These are phyloP conservation scores for Diaporthe vexans DNA, from an alignment of 2,329 filamentous ascomycete genomes.

Conservation along the genomic window DNA sequence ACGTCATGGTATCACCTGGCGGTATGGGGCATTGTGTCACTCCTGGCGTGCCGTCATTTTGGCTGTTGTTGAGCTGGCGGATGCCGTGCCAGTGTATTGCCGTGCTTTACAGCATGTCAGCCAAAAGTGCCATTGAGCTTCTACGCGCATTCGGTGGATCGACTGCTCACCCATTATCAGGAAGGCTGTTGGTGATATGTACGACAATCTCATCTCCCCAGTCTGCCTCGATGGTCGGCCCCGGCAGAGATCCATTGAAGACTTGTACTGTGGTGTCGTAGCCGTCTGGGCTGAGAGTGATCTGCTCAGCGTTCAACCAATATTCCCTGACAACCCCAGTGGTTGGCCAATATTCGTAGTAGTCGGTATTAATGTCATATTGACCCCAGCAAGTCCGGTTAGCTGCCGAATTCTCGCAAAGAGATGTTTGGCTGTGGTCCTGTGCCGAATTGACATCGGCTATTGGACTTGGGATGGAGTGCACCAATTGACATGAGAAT, in stretches of 20 bases:
- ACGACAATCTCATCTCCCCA: slow-evolving; percentile 73
- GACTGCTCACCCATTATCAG: slow-evolving; percentile 62
- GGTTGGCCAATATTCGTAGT: slow-evolving; percentile 55
- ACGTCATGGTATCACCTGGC: slow-evolving; percentile 51
- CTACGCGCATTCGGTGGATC: not conserved
- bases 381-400: slow-evolving; percentile 36
- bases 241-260: slow-evolving; percentile 70
- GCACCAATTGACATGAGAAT: not conserved
- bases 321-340: slow-evolving; percentile 67
- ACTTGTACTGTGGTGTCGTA: slow-evolving; percentile 57
- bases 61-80: slow-evolving; percentile 73
- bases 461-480: not conserved
- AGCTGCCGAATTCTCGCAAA: not conserved
- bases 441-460: not conserved
- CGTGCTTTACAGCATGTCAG: slow-evolving; percentile 44
- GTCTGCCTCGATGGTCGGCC: slow-evolving; percentile 70
- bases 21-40: slow-evolving; percentile 63
- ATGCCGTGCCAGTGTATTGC: slow-evolving; percentile 78
- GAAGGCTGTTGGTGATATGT: slow-evolving; percentile 70
- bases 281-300: slow-evolving; percentile 61
- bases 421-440: not conserved
- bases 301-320: slow-evolving; percentile 58
- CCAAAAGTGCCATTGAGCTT: too few relatives aligned
- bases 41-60: slow-evolving; percentile 64
- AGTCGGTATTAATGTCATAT: slow-evolving; percentile 61